Evolutionary conservation across 352 stramenopile genomes (phyloP).

Genomic region (Thalassiosira ordinaria): DNA sequence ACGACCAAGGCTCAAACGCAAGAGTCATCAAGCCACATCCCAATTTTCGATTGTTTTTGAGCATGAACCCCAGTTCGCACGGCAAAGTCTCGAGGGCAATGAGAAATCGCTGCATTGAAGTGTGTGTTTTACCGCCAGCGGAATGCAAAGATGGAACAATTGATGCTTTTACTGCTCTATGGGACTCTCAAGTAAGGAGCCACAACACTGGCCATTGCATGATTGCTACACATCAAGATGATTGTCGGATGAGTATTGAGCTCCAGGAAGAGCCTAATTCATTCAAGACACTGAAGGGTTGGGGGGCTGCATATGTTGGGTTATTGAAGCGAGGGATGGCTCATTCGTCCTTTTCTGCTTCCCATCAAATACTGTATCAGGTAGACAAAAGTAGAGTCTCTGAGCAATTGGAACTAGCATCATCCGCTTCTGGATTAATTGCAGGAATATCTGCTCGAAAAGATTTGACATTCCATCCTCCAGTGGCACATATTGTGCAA

Average conservation of each 20-base stretch:
- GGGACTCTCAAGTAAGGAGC: slow-evolving; percentile 50
- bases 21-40: slow-evolving; percentile 95
- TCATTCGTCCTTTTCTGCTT: slow-evolving; percentile 41
- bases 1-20: slow-evolving; percentile 91
- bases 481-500: slow-evolving; percentile 38
- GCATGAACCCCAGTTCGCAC: slow-evolving; percentile 93
- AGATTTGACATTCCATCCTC: slow-evolving; percentile 54
- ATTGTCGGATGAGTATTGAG: slow-evolving; percentile 47
- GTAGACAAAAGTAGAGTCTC: slow-evolving; percentile 23
- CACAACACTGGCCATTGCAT: slow-evolving; percentile 55
- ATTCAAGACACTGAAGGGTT: slow-evolving; percentile 64
- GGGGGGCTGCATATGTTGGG: slow-evolving; percentile 51
- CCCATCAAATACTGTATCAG: slow-evolving; percentile 61
- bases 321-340: slow-evolving; percentile 62
- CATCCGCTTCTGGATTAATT: slow-evolving; percentile 47
- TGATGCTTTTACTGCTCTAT: slow-evolving; percentile 59
- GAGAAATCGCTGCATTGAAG: slow-evolving; percentile 99
- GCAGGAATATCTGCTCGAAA: slow-evolving; percentile 42
- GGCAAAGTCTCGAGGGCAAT: slow-evolving; percentile 99
- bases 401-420: slow-evolving; percentile 9
- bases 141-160: slow-evolving; percentile 44
- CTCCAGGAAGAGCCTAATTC: slow-evolving; percentile 55
- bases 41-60: slow-evolving; percentile 99
- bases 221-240: slow-evolving; percentile 51
- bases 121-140: slow-evolving; percentile 83